Evolutionary conservation across 495 filamentous ascomycete genomes (phyloP), one percentile per base, ranked within the genome.

Genomic region (Hyaloscypha variabilis): DNA sequence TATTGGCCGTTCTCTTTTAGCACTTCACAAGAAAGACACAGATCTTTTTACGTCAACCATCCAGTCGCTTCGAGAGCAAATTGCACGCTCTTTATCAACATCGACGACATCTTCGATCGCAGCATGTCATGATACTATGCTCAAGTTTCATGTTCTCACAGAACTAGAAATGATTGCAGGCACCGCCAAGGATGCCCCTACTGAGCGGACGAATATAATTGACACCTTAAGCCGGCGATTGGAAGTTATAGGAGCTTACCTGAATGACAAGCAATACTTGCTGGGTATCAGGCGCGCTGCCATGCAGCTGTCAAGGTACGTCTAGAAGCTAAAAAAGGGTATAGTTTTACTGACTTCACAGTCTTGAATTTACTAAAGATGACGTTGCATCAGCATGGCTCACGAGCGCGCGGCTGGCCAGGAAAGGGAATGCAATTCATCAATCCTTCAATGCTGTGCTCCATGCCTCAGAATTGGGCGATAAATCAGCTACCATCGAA

Each of bases 371-470:
- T 63, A 80, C 80, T 8, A 83, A 90, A 71, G 81, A 83, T 24
- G 88, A 96, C 66, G 88, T 95, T 67, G 91, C 93, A 23, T 85
- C 88, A 23, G 83, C 91, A 31, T 99, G 94, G 95, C 80, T 99
- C 19, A 87, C 87, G 11, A 97, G 86, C 71, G 91, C 95, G 42
- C 87, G 88, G 67, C 82, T 99, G 46, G 93, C 93, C 26, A 85
- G 96, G 59, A 97, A 98, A 76, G 84, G 87, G 17, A 88, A 89
- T 59, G 90, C 90, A 49, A 89, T 87, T 59, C 87, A 91, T 57
- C 91, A 92, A 65, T 92, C 95, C 8, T 97, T 95, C 80, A 93
- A 96, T 77, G 92, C 94, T 24, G 92, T 97, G 62, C 82, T 97
- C 25, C 91, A 96, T 77, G 94, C 96, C 28, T 88, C 91, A 14